phyloP scores from a whole-genome alignment of 2,329 filamentous ascomycete genomes.

The Thelonectria olida region DNA sequence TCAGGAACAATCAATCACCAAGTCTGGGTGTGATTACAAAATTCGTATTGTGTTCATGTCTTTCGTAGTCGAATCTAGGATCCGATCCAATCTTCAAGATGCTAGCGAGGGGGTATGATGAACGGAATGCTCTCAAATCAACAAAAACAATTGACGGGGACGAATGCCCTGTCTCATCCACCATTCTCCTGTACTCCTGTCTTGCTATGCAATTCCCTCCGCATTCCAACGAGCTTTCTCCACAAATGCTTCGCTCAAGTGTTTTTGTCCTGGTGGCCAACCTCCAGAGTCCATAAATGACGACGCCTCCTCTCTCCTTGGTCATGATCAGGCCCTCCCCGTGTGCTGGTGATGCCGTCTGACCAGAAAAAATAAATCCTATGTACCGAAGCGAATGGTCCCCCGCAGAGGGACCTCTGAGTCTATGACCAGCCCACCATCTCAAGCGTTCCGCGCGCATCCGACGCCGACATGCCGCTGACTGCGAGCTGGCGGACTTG shows the following conservation, averaged over 20 bases:
- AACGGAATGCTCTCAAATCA: conserved; percentile 41
- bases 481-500: conserved; percentile 69
- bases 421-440: conserved; percentile 62
- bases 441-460: conserved; percentile 65
- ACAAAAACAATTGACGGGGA: conserved; percentile 34
- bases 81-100: conserved; percentile 40
- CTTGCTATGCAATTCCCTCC: conserved; percentile 42
- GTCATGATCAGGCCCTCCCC: conserved; percentile 12
- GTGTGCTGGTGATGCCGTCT: conserved; percentile 27
- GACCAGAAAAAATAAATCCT: conserved; percentile 30
- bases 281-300: conserved; percentile 32
- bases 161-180: conserved; percentile 29
- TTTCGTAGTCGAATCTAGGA: conserved; percentile 40
- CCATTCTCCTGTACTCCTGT: conserved; percentile 41
- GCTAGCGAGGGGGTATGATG: conserved; percentile 40
- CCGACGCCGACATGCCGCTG: conserved; percentile 61
- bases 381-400: conserved; percentile 37
- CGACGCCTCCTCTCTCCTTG: conserved; percentile 25
- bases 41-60: conserved; percentile 35
- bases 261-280: conserved; percentile 33
- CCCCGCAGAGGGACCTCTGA: conserved; percentile 30
- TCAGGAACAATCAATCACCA: not conserved
- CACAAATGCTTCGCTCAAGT: conserved; percentile 37
- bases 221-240: conserved; percentile 43
- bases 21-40: conserved; percentile 33